Base-by-base conservation (phyloP, 2,329 filamentous ascomycete species). In the Diplodia scrobiculata region DNA sequence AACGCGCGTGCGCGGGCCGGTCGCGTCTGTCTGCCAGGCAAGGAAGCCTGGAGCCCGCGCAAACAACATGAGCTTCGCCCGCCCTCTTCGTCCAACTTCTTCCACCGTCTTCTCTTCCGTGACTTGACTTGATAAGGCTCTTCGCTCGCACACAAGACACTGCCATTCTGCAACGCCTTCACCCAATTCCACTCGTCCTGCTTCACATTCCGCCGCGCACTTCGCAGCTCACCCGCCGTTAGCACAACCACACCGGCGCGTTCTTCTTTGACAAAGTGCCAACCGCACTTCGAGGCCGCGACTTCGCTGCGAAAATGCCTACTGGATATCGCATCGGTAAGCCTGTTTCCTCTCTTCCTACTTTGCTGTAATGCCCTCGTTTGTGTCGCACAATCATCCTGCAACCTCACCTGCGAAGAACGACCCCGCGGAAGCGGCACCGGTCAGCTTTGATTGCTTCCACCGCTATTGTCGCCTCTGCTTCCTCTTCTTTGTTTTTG, bases 261-360 rank as follows among this genome's bases (percentile, higher is more conserved):
- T 11, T 41, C 7, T 50, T 62, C 58, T 62, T 47, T 50, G 58
- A 38, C 58, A 6, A 38, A 47, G n/a, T 3, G 50, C n/a, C 27
- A 27, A 50, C 47, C 41, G 27, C 29, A 50, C 38, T 14, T 9
- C 34, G 27, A 6, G 11, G 51, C 58, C 53, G 25, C 41, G 32
- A 38, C 52, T 54, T 13, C 38, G 27, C 58, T 41, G 51, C 66
- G 36, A 67, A 14, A 45, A 67, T 67, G 66, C 66, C 63, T 47
- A 62, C 66, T 50, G 48, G 36, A 27, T 67, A 67, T 36, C 48
- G 48, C 21, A 48, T 67, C 59, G 63, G 66, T 67, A 60, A 60
- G 62, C 32, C n/a, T 21, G 5, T 17, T 59, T 41, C 29, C 14
- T 32, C 53, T 25, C 19, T 45, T 55, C 63, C 14, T n/a, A 25